A percentile compares a stretch with the other conserved stretches of the same genome.
Conservation (phyloP, 2,329 filamentous ascomycete genomes). For the Aspergillus nomiae region DNA sequence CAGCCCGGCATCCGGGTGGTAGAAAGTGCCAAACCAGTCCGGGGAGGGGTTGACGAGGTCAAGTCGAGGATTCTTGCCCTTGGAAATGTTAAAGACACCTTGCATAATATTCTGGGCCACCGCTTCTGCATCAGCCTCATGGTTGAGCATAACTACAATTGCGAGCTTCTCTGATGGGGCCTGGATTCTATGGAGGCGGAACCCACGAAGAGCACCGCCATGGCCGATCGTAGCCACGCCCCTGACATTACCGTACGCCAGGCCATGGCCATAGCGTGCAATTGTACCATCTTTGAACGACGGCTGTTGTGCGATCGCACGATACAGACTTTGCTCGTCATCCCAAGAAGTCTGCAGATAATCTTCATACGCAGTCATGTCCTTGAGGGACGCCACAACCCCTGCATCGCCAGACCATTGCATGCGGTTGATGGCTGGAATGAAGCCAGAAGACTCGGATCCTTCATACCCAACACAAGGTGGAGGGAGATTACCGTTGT, state of each 20-base stretch:
- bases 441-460: slow-evolving; percentile 39
- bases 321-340: slow-evolving; percentile 39
- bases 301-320: slow-evolving; percentile 27
- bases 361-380: slow-evolving; percentile 51
- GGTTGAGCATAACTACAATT: slow-evolving; percentile 46
- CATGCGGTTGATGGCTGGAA: slow-evolving; percentile 43
- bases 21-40: slow-evolving; percentile 39
- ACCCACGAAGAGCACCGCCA: slow-evolving; percentile 47
- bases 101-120: slow-evolving; percentile 36
- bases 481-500: slow-evolving; percentile 40
- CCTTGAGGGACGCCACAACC: slow-evolving; percentile 45
- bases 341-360: slow-evolving; percentile 37
- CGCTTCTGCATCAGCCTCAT: slow-evolving; percentile 33
- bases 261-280: slow-evolving; percentile 43
- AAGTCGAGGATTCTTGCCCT: slow-evolving; percentile 4
- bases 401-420: slow-evolving; percentile 53
- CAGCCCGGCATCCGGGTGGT: slow-evolving; percentile 42
- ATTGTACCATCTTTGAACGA: slow-evolving; percentile 37
- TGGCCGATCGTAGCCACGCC: slow-evolving; percentile 38
- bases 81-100: slow-evolving; percentile 28
- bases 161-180: slow-evolving; percentile 38
- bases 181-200: slow-evolving; percentile 40
- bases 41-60: slow-evolving; percentile 9
- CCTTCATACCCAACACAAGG: slow-evolving; percentile 50
- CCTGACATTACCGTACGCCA: slow-evolving; percentile 29